phyloP scores from a whole-genome alignment of 2,329 filamentous ascomycete species.

The Xylariaceae sp. region DNA sequence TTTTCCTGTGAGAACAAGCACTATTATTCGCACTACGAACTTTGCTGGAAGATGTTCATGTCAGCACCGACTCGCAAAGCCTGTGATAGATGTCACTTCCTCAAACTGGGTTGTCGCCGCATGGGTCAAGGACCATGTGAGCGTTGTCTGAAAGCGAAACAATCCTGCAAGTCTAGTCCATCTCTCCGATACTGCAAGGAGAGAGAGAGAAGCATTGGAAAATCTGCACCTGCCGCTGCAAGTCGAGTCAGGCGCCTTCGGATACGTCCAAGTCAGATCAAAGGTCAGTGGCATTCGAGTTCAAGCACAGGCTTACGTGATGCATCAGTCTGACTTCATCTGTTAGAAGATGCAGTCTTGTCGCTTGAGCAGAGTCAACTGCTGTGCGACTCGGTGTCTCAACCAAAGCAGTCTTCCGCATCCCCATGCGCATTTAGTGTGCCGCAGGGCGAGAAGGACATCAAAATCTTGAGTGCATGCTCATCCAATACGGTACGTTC shows the following conservation, averaged over 20 bases:
- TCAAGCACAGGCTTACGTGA: background rate
- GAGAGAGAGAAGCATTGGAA: background rate
- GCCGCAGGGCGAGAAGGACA: background rate
- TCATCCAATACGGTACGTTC: background rate
- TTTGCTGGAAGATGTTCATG: background rate
- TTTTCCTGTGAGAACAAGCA: background rate
- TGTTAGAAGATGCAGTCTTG: background rate
- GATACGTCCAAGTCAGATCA: conserved; percentile 4
- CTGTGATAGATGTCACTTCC: conserved; percentile 44
- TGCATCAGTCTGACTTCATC: background rate
- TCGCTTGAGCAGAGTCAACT: background rate
- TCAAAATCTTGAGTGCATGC: background rate
- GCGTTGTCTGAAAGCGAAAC: conserved; percentile 39
- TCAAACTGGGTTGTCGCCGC: conserved; percentile 45
- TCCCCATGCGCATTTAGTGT: background rate
- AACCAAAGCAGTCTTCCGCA: conserved; percentile 2
- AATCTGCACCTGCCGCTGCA: background rate
- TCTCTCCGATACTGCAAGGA: conserved; percentile 33
- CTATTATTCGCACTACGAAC: background rate
- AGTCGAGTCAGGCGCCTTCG: background rate
- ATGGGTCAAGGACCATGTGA: conserved; percentile 38
- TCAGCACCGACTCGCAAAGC: conserved; percentile 33
- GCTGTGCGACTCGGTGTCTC: conserved; percentile 13
- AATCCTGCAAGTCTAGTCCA: conserved; percentile 42
- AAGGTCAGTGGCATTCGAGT: conserved; percentile 2